Conservation (phyloP, 331 rosid species). For the Saraca asoca region DNA sequence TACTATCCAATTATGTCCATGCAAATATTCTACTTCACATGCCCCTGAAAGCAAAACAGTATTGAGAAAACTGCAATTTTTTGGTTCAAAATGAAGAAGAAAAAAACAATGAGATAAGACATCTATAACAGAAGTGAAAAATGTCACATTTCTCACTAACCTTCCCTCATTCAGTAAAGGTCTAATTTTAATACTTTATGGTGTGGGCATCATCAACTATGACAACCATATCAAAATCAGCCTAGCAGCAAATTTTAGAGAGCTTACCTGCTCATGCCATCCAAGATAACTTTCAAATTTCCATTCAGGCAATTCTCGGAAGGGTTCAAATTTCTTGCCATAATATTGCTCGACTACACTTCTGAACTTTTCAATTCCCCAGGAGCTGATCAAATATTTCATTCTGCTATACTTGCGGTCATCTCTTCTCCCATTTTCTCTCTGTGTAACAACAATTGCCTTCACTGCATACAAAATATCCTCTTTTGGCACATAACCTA, state of each 20-base stretch:
- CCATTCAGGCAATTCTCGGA: slow-evolving; percentile 80
- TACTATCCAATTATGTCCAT: background rate
- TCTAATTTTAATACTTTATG: background rate
- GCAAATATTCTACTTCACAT: slow-evolving; percentile 16
- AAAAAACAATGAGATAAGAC: slow-evolving; percentile 5
- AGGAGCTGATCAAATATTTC: slow-evolving; percentile 88
- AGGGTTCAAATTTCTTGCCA: slow-evolving; percentile 87
- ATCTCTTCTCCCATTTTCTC: slow-evolving; percentile 96
- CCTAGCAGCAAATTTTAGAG: slow-evolving; percentile 17
- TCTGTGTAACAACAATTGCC: slow-evolving; percentile 93
- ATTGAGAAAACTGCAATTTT: slow-evolving; percentile 25
- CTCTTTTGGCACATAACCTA: slow-evolving; percentile 93
- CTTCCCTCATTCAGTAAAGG: background rate
- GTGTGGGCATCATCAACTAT: slow-evolving; percentile 14
- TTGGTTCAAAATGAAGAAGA: background rate
- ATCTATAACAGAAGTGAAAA: slow-evolving; percentile 25
- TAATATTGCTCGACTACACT: slow-evolving; percentile 77
- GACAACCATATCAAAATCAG: background rate
- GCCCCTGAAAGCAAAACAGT: slow-evolving; percentile 24
- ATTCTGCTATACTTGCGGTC: slow-evolving; percentile 93
- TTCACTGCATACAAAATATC: slow-evolving; percentile 92
- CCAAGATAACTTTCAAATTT: slow-evolving; percentile 92
- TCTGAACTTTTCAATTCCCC: slow-evolving; percentile 96
- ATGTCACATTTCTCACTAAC: slow-evolving; percentile 23
- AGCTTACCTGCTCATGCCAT: slow-evolving; percentile 94